Base-by-base conservation (phyloP, 75 land plant species). In the Sequoiadendron giganteum region DNA sequence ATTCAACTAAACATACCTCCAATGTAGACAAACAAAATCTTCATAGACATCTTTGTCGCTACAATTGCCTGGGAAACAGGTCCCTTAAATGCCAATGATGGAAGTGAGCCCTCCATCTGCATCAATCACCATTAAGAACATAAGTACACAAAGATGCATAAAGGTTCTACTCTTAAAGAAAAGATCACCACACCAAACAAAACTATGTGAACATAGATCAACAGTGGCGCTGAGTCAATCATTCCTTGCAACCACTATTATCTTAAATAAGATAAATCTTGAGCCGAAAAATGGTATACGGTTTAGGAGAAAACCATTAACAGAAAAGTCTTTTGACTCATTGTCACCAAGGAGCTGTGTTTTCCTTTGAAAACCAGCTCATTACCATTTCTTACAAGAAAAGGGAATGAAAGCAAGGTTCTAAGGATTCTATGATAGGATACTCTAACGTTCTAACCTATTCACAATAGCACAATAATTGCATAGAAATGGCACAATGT, bases 11-110 rank as follows among this genome's bases (percentile, higher is more conserved):
- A 79, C 82, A 79, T 79, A 42, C 82, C 82, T 79, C 45, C 82
- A 79, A 79, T 40, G 25, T 79, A 79, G 40, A 79, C 82, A 39
- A 79, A 42, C 82, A 79, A 42, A 79, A 79, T 79, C 82, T 79
- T 79, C 82, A 19, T 79, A 39, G 4, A 79, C 2, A 8, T 79
- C 45, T 40, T 16, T 21, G 45, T 42, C 40, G 15, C 82, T 39
- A 32, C 38, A 18, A 79, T 79, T 79, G 82, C 82, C 45, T 40
- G 82, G 82, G 45, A 6, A 39, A 79, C 45, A 40, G 82, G 43
- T 79, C 82, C 82, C 45, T 79, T 79, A 40, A 79, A 79, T 40
- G 82, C 45, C 19, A 79, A 39, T 7, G 45, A 79, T 40, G 45
- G 19, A 18, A 79, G 19, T 79, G 82, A 40, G 25, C 21, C 45